Evolutionary conservation across 805 yeast species (phyloP).

Genomic region (Jamesozyma lodderae): DNA sequence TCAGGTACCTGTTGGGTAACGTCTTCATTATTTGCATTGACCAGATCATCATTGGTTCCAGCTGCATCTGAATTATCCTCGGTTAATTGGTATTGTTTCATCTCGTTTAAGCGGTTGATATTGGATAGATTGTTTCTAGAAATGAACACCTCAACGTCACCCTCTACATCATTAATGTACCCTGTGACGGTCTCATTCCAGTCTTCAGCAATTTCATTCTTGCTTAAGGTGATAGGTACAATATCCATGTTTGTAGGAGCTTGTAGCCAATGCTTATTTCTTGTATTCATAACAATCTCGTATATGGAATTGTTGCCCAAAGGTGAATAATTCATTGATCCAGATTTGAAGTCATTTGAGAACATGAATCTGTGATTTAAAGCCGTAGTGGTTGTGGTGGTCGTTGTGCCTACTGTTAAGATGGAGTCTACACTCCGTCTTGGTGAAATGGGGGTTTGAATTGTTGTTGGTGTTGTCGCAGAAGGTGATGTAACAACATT

Average conservation of each 20-base stretch:
- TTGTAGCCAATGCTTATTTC: slow-evolving; percentile 34
- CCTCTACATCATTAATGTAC: slow-evolving; percentile 37
- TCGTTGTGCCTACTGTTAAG: slow-evolving; percentile 1
- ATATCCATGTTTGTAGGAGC: slow-evolving; percentile 78
- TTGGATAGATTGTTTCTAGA: slow-evolving; percentile 36
- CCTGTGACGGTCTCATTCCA: slow-evolving; percentile 35
- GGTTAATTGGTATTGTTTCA: slow-evolving; percentile 29
- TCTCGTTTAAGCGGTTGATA: slow-evolving; percentile 30
- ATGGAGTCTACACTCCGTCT: slow-evolving; percentile 9
- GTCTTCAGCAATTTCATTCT: slow-evolving; percentile 35
- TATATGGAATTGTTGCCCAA: slow-evolving; percentile 53
- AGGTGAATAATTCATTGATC: slow-evolving; percentile 29
- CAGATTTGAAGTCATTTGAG: slow-evolving; percentile 11
- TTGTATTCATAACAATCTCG: slow-evolving; percentile 48
- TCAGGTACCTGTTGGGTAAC: slow-evolving; percentile 43
- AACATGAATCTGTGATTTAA: slow-evolving; percentile 6
- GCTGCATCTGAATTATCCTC: not conserved
- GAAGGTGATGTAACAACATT: not conserved
- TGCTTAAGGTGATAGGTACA: slow-evolving; percentile 65
- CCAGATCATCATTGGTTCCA: slow-evolving; percentile 15
- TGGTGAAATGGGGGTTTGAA: not conserved
- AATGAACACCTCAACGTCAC: slow-evolving; percentile 39
- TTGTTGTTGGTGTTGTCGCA: not conserved
- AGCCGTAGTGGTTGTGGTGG: slow-evolving; percentile 5
- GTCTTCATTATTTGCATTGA: slow-evolving; percentile 9